These are phyloP conservation scores for Exophiala calicioides DNA, from an alignment of 2,329 filamentous ascomycete genomes.

Conservation along the genomic window DNA sequence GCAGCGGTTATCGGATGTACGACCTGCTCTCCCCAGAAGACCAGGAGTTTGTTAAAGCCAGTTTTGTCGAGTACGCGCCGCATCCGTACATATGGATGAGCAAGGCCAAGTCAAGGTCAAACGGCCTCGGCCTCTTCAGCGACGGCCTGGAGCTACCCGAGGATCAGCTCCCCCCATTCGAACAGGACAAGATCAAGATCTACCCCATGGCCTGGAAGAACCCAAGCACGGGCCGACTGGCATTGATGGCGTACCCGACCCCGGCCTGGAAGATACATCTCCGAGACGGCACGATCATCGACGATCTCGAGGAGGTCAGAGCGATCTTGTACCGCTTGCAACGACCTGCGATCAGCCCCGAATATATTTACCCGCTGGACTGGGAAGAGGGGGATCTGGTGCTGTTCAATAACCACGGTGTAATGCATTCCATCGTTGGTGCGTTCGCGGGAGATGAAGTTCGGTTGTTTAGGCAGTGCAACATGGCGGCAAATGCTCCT, in stretches of 20 bases:
- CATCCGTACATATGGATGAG: constrained; percentile 50
- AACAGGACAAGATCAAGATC: no score
- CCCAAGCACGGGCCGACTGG: constrained; percentile 44
- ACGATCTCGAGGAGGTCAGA: constrained; percentile 43
- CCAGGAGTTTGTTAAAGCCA: constrained; percentile 44
- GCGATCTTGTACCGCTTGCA: constrained; percentile 41
- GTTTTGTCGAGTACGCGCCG: constrained; percentile 51
- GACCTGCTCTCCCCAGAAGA: constrained; percentile 47
- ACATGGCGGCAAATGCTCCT: no score
- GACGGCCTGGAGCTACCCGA: constrained; percentile 41
- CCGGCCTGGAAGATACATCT: constrained; percentile 44
- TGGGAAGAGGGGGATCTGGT: constrained; percentile 49
- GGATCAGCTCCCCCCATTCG: no score
- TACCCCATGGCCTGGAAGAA: constrained; percentile 54
- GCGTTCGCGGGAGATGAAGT: no score
- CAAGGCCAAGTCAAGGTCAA: constrained; percentile 43
- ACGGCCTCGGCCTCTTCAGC: constrained; percentile 44
- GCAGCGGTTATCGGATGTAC: constrained; percentile 48
- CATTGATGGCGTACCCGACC: constrained; percentile 49
- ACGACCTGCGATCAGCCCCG: constrained; percentile 44
- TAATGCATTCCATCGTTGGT: no score
- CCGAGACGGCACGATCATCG: constrained; percentile 40
- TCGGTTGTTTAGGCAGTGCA: no score
- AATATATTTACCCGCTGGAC: constrained; percentile 45
- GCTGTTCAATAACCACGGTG: constrained; percentile 49